These are phyloP conservation scores for Citrus trifoliata DNA, from an alignment of 345 rosid genomes.

Conservation along the genomic window DNA sequence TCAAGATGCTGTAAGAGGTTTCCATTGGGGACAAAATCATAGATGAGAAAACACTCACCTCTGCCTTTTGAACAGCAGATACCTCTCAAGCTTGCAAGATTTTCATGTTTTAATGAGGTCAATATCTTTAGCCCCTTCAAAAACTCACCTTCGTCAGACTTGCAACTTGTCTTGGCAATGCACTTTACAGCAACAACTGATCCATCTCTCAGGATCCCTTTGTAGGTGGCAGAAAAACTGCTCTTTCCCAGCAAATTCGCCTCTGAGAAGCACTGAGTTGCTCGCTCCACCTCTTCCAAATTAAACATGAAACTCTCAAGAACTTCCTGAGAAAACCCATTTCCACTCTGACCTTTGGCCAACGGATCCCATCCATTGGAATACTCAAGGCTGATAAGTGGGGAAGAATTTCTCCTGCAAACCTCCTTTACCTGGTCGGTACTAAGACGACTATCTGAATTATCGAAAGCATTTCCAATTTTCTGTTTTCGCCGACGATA, in stretches of 20 bases:
- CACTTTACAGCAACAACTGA: slow-evolving; percentile 72
- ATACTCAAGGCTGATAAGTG: slow-evolving; percentile 84
- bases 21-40: slow-evolving; percentile 82
- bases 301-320: slow-evolving; percentile 92
- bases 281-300: slow-evolving; percentile 88
- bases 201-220: slow-evolving; percentile 83
- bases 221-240: slow-evolving; percentile 69
- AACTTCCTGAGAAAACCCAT: slow-evolving; percentile 68
- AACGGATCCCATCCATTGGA: slow-evolving; percentile 94
- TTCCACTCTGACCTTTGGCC: slow-evolving; percentile 50
- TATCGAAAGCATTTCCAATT: slow-evolving; percentile 57
- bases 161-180: slow-evolving; percentile 86
- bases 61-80: slow-evolving; percentile 95
- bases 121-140: slow-evolving; percentile 75
- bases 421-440: slow-evolving; percentile 60
- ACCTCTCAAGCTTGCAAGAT: slow-evolving; percentile 75
- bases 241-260: slow-evolving; percentile 69
- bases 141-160: slow-evolving; percentile 71
- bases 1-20: slow-evolving; percentile 80
- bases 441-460: slow-evolving; percentile 61
- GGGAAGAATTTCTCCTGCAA: slow-evolving; percentile 59
- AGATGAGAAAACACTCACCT: slow-evolving; percentile 87
- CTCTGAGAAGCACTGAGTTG: slow-evolving; percentile 89
- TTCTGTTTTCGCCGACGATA: slow-evolving; percentile 68
- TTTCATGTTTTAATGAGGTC: slow-evolving; percentile 74